A percentile compares a stretch with the other conserved stretches of the same genome.
Evolutionary conservation across 345 rosid genomes (phyloP).

Genomic region (Bruguiera parviflora): DNA sequence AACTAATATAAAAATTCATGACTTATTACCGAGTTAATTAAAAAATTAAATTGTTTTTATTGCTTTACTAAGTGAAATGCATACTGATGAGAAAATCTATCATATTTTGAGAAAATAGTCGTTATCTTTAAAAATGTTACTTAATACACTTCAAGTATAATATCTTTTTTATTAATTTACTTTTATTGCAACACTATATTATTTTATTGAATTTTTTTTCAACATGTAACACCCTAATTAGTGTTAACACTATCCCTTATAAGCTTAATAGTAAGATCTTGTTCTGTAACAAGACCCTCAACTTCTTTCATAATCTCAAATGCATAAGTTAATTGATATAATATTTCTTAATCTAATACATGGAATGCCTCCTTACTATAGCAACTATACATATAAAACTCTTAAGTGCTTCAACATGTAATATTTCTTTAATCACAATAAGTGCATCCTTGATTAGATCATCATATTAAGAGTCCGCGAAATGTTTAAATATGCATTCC

Average conservation of each 20-base stretch:
- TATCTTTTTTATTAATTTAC: too few relatives aligned
- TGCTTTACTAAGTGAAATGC: too few relatives aligned
- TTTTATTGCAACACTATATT: too few relatives aligned
- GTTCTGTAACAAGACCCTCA: constrained; percentile 46
- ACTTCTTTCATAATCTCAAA: constrained; percentile 17
- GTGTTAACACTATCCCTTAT: constrained; percentile 16
- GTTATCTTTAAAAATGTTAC: too few relatives aligned
- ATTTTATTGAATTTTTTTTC: too few relatives aligned
- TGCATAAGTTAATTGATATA: constrained; percentile 70
- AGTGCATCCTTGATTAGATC: constrained; percentile 88
- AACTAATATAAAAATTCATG: too few relatives aligned
- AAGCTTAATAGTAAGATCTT: constrained; percentile 1
- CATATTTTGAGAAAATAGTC: too few relatives aligned
- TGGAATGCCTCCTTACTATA: constrained; percentile 19
- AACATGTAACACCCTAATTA: constrained; percentile 24
- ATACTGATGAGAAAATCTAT: too few relatives aligned
- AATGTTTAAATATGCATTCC: constrained; percentile 79
- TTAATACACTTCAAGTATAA: too few relatives aligned
- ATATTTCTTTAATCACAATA: constrained; percentile 80
- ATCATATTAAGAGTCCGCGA: constrained; percentile 64
- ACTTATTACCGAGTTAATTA: too few relatives aligned
- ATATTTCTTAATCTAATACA: constrained; percentile 67
- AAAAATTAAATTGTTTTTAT: too few relatives aligned
- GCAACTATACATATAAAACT: too few relatives aligned
- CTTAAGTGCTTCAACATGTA: constrained; percentile 67